These are phyloP conservation scores for Cercospora sp. DNA, from an alignment of 2,329 filamentous ascomycete genomes.

Conservation along the genomic window DNA sequence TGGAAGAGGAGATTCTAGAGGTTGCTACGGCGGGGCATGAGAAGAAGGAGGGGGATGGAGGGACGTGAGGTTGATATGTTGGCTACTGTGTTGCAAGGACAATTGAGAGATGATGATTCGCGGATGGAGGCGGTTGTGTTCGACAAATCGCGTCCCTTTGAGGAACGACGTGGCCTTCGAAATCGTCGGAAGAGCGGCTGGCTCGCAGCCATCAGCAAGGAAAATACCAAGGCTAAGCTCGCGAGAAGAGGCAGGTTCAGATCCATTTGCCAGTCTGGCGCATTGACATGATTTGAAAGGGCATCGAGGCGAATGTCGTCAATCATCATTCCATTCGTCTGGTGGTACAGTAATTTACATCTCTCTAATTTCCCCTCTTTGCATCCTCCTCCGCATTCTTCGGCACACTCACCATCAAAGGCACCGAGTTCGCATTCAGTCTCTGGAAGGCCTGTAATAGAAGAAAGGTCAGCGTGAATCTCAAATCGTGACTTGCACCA, in stretches of 20 bases:
- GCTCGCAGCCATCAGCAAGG: neutral
- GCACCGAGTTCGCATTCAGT: conserved; percentile 55
- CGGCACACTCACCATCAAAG: conserved; percentile 54
- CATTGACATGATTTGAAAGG: neutral
- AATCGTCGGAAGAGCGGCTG: neutral
- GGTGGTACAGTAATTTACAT: neutral
- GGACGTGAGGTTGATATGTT: neutral
- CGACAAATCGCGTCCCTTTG: neutral
- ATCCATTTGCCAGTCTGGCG: neutral
- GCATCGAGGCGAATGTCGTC: neutral
- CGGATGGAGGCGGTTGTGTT: neutral
- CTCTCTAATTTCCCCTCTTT: conserved; percentile 48
- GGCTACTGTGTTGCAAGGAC: neutral
- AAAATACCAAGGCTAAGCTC: neutral
- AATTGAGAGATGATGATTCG: neutral
- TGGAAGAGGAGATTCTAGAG: conserved; percentile 77
- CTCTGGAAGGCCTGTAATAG: conserved; percentile 52
- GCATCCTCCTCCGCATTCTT: conserved; percentile 56
- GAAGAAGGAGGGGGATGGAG: neutral
- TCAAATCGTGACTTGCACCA: neutral
- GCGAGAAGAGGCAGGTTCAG: neutral
- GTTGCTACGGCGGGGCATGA: conserved; percentile 81
- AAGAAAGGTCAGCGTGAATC: conserved; percentile 14
- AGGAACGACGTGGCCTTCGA: neutral
- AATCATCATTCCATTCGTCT: neutral